A percentile compares a stretch with the other conserved stretches of the same genome.
These are phyloP conservation scores for Termitomyces sp. DNA, from an alignment of 768 basidiomycete species.

Conservation along the genomic window DNA sequence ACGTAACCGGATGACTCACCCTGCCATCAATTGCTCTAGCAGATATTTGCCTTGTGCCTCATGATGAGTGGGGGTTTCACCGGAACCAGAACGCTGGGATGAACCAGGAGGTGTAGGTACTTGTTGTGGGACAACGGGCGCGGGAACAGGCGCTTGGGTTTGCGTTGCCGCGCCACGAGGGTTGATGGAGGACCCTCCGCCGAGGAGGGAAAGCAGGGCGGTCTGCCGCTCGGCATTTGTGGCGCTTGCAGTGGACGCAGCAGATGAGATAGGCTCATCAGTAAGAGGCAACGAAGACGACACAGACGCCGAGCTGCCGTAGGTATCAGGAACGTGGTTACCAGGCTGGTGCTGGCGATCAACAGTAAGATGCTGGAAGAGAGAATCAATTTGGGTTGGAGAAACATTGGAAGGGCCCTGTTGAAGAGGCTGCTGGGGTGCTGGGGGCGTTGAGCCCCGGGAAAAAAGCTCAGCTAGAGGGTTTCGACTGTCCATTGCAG, in stretches of 20 bases:
- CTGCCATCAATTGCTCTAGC: constrained; percentile 77
- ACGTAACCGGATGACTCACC: constrained; percentile 42
- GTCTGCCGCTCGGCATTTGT: constrained; percentile 64
- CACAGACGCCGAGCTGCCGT: constrained; percentile 27
- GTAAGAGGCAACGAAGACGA: constrained; percentile 39
- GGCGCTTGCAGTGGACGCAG: constrained; percentile 35
- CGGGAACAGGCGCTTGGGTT: constrained; percentile 3
- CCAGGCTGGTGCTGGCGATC: constrained; percentile 28
- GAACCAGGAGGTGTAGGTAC: constrained; percentile 68
- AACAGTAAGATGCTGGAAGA: constrained; percentile 52
- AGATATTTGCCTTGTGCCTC: constrained; percentile 71
- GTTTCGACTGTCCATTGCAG: constrained; percentile 37
- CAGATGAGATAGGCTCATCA: constrained; percentile 39
- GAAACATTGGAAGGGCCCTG: constrained; percentile 42
- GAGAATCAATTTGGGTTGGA: constrained; percentile 59
- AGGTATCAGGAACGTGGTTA: constrained; percentile 19
- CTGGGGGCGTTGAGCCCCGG: constrained; percentile 47
- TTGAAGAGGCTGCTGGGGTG: constrained; percentile 24
- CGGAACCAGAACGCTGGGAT: constrained; percentile 47
- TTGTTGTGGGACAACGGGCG: constrained; percentile 42
- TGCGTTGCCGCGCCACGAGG: constrained; percentile 19
- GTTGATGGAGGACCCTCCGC: constrained; percentile 28
- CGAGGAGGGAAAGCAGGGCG: constrained; percentile 66
- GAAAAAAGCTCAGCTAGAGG: constrained; percentile 48
- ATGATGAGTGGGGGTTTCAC: constrained; percentile 47